Conservation (phyloP, 208 protist species). For the Acanthamoeba royreba region DNA sequence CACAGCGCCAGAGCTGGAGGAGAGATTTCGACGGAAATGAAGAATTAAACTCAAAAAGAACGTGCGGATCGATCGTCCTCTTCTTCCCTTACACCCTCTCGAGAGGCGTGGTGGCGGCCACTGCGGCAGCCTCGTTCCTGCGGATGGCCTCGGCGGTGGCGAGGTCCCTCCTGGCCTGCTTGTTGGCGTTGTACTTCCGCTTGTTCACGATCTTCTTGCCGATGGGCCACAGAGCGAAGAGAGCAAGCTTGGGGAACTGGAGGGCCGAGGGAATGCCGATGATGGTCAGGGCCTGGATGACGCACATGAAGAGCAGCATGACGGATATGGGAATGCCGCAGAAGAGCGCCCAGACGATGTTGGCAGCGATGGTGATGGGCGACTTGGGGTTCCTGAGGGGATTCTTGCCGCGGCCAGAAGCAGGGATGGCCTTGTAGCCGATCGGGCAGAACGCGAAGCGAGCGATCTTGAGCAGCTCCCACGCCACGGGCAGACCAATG, state of each 20-base stretch:
- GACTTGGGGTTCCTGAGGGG: neutral
- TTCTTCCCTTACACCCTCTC: neutral
- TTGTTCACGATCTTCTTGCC: neutral
- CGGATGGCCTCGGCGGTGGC: neutral
- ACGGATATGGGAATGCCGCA: neutral
- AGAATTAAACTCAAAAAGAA: no score
- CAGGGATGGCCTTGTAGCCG: neutral
- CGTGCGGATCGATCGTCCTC: no score
- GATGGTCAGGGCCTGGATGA: conserved; percentile 5
- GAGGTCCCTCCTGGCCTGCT: neutral
- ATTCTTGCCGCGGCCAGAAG: neutral
- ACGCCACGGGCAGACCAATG: neutral
- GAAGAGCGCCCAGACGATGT: conserved; percentile 4
- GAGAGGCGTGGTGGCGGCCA: neutral
- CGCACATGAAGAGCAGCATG: neutral
- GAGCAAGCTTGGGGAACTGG: neutral
- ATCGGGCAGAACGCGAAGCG: neutral
- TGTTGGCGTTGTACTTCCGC: neutral
- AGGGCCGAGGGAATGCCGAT: neutral
- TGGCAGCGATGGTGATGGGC: neutral
- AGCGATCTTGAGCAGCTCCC: conserved; percentile 4
- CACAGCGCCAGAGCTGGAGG: no score
- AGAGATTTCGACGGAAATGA: no score
- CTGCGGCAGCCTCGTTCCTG: neutral
- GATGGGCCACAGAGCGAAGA: conserved; percentile 11